Conservation (phyloP, 805 yeast genomes). For the Sugiyamaella boreocaroliniensis region DNA sequence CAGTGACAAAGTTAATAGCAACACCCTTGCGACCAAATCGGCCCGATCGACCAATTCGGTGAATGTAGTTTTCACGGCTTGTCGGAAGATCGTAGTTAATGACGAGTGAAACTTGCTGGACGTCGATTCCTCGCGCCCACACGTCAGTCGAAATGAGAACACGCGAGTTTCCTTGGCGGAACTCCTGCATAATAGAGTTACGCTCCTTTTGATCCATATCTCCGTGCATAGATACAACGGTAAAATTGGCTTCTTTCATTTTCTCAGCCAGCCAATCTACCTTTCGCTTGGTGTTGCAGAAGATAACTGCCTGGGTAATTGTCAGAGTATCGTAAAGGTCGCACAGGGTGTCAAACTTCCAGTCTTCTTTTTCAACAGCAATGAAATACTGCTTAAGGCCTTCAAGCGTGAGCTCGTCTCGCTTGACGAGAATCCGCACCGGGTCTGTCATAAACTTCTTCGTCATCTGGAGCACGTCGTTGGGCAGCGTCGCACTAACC, state of each 20-base stretch:
- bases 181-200: slow-evolving; percentile 91
- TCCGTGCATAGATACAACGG: slow-evolving; percentile 93
- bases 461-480: slow-evolving; percentile 85
- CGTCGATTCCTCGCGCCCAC: slow-evolving; percentile 97
- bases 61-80: slow-evolving; percentile 89
- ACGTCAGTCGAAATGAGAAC: slow-evolving; percentile 90
- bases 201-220: slow-evolving; percentile 93
- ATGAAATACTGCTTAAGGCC: slow-evolving; percentile 91
- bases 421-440: slow-evolving; percentile 85
- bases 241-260: slow-evolving; percentile 72
- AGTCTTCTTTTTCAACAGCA: slow-evolving; percentile 86
- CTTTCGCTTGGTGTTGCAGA: slow-evolving; percentile 92
- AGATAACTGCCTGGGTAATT: slow-evolving; percentile 94
- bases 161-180: slow-evolving; percentile 89
- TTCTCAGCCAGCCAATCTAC: slow-evolving; percentile 82
- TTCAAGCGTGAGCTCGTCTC: slow-evolving; percentile 91
- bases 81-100: slow-evolving; percentile 90
- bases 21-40: slow-evolving; percentile 98
- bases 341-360: slow-evolving; percentile 90
- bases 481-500: slow-evolving; percentile 90
- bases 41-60: slow-evolving; percentile 97
- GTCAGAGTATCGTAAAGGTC: slow-evolving; percentile 93
- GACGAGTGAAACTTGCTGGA: slow-evolving; percentile 92
- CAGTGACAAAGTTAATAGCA: slow-evolving; percentile 89
- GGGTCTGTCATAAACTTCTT: slow-evolving; percentile 93